Percentiles rank a stretch among this genome's conserved stretches.
Evolutionary conservation across 768 basidiomycete genomes (phyloP).

Genomic region (Leccinum barrowsii): DNA sequence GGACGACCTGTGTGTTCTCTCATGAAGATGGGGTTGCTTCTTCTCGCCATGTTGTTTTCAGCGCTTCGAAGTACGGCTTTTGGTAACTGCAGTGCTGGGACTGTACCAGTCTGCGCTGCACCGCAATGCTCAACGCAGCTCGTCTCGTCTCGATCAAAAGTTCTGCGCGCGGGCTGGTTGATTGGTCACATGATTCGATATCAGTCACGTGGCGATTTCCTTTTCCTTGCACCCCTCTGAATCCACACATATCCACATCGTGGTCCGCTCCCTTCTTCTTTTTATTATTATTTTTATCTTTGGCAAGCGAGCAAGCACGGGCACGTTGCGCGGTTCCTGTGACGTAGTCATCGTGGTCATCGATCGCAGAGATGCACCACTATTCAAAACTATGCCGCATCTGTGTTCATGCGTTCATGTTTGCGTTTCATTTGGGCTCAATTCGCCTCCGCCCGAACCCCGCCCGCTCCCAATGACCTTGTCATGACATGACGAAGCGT

Average conservation of each 20-base stretch:
- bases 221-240: neutral
- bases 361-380: neutral
- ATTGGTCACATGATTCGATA: neutral
- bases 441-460: slow-evolving; percentile 27
- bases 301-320: neutral
- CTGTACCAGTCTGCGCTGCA: neutral
- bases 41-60: neutral
- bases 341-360: slow-evolving; percentile 21
- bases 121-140: neutral
- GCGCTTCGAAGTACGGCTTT: neutral
- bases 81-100: neutral
- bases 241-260: slow-evolving; percentile 14
- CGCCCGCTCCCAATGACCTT: neutral
- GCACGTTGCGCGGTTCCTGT: slow-evolving; percentile 23
- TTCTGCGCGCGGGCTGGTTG: neutral
- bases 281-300: neutral
- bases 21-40: neutral
- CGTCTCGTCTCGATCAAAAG: neutral
- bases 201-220: neutral
- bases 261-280: slow-evolving; percentile 11
- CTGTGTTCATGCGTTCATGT: slow-evolving; percentile 12
- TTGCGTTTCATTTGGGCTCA: neutral
- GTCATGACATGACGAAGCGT: slow-evolving; percentile 1
- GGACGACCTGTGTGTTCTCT: neutral
- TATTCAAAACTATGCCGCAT: neutral